These are phyloP conservation scores for Phytophthora ramorum DNA, from an alignment of 352 stramenopile genomes.

Conservation along the genomic window DNA sequence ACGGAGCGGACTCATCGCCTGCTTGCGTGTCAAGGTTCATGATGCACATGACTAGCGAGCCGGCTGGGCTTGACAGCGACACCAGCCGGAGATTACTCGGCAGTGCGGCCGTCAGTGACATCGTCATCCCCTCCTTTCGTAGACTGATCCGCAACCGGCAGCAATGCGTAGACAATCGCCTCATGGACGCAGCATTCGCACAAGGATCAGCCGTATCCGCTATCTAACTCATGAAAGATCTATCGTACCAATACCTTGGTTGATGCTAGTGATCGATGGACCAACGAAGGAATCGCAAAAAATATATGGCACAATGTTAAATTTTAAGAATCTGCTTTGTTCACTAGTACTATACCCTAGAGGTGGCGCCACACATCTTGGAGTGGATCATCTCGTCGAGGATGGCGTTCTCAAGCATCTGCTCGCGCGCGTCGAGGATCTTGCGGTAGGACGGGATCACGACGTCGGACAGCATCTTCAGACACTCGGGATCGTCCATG, in stretches of 20 bases:
- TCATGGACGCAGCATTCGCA: constrained; percentile 23
- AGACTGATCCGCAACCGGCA: constrained; percentile 29
- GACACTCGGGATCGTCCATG: constrained; percentile 35
- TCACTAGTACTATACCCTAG: constrained; percentile 30
- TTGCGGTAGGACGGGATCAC: constrained; percentile 47
- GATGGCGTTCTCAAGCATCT: constrained; percentile 47
- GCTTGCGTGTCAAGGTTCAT: constrained; percentile 24
- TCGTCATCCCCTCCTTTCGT: constrained; percentile 29
- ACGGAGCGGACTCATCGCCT: constrained; percentile 9
- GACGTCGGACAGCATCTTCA: constrained; percentile 39
- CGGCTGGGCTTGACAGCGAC: constrained; percentile 19
- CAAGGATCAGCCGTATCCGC: background rate
- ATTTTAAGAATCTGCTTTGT: constrained; percentile 23
- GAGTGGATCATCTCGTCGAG: constrained; percentile 45
- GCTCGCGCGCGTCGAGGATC: constrained; percentile 45
- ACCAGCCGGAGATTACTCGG: constrained; percentile 18
- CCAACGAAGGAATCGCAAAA: constrained; percentile 10
- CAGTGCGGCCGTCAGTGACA: constrained; percentile 27
- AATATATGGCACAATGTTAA: constrained; percentile 42
- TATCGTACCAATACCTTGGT: background rate
- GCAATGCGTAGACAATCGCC: constrained; percentile 30
- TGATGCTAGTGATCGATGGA: too few relatives aligned
- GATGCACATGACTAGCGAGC: constrained; percentile 20
- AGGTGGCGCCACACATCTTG: constrained; percentile 22
- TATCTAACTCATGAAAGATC: constrained; percentile 12